A percentile compares a stretch with the other conserved stretches of the same genome.
phyloP scores from a whole-genome alignment of 345 rosid species.

The Camelina hispida region DNA sequence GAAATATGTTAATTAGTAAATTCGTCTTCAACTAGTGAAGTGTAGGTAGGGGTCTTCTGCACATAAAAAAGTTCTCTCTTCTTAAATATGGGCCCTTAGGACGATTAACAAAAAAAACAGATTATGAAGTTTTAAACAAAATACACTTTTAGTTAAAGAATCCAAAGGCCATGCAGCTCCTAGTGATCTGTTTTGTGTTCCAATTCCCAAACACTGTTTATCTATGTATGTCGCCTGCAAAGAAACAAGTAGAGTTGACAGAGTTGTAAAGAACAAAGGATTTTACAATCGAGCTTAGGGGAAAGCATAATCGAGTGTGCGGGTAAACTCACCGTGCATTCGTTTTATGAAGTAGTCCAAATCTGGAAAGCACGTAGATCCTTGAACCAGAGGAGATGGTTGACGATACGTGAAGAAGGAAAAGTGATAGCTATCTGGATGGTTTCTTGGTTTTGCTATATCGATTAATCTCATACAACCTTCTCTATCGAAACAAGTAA shows the following conservation, averaged over 20 bases:
- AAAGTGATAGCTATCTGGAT: slow-evolving; percentile 76
- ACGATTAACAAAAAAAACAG: not conserved
- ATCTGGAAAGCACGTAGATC: slow-evolving; percentile 75
- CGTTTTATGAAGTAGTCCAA: slow-evolving; percentile 72
- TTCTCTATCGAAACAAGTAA: slow-evolving; percentile 77
- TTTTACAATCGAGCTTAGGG: not conserved
- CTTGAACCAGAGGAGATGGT: slow-evolving; percentile 75
- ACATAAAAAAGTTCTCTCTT: slow-evolving; percentile 1
- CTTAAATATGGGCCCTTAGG: not conserved
- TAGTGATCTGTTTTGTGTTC: not conserved
- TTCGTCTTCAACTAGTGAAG: slow-evolving; percentile 3
- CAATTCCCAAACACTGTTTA: not conserved
- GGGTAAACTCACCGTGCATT: slow-evolving; percentile 72
- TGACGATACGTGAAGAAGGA: slow-evolving; percentile 80
- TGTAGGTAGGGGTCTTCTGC: not conserved
- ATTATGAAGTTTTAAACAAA: slow-evolving; percentile 8
- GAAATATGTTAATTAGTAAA: not conserved
- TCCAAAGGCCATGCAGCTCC: not conserved
- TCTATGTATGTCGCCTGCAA: slow-evolving; percentile 35
- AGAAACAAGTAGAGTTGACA: not conserved
- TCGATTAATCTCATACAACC: slow-evolving; percentile 74
- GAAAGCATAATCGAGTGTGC: not conserved
- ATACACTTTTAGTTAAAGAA: not conserved
- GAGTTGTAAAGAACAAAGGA: not conserved
- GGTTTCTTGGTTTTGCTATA: slow-evolving; percentile 84